Conservation (phyloP, 306 rosid genomes). For the Acmispon strigosus region DNA sequence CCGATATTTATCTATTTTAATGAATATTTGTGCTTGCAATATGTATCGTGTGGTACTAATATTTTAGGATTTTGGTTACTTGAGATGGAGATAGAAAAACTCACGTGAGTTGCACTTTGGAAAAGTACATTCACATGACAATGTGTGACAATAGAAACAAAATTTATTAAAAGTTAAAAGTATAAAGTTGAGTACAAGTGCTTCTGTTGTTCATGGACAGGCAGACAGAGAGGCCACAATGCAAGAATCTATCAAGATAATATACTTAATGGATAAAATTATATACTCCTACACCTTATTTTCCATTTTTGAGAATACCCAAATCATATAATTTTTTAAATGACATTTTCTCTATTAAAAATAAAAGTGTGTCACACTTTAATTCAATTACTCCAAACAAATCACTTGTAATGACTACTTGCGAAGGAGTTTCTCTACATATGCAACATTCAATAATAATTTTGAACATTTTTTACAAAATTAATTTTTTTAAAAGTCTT, state of each 20-base stretch:
- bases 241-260: slow-evolving; percentile 37
- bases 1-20: slow-evolving; percentile 13
- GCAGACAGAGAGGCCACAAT: slow-evolving; percentile 33
- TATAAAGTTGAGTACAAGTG: slow-evolving; percentile 57
- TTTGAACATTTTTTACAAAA: no score
- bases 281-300: no score
- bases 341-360: no score
- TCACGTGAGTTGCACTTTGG: slow-evolving; percentile 94
- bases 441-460: no score
- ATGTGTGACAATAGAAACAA: slow-evolving; percentile 65
- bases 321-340: no score
- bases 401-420: no score
- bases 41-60: background rate
- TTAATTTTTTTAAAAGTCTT: no score
- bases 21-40: background rate
- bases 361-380: no score
- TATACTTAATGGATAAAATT: background rate
- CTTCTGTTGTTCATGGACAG: slow-evolving; percentile 42
- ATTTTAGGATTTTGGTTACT: slow-evolving; percentile 52
- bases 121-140: slow-evolving; percentile 96
- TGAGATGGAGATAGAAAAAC: slow-evolving; percentile 43
- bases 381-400: no score
- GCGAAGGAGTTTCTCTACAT: no score
- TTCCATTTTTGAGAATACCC: no score
- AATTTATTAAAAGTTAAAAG: slow-evolving; percentile 27